phyloP scores from a whole-genome alignment of 208 protist genomes.

The Trichomonas vaginalis region DNA sequence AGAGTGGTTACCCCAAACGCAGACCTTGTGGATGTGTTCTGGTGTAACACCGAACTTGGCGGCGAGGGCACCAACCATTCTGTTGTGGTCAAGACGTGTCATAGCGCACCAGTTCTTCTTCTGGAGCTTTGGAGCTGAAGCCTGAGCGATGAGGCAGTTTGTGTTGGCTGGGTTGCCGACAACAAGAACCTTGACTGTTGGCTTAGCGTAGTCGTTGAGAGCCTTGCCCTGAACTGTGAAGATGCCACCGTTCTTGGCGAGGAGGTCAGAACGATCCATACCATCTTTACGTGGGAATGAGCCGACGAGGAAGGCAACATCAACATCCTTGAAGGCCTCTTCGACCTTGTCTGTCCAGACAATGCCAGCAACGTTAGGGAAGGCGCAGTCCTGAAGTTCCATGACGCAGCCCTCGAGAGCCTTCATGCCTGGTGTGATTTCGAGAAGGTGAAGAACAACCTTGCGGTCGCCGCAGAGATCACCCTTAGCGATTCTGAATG shows the following conservation, averaged over 20 bases:
- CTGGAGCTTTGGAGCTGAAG: constrained; percentile 44
- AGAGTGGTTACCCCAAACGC: constrained; percentile 86
- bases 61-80: constrained; percentile 59
- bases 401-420: constrained; percentile 37
- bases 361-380: constrained; percentile 22
- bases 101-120: constrained; percentile 71
- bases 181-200: constrained; percentile 52
- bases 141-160: constrained; percentile 67
- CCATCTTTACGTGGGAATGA: constrained; percentile 60
- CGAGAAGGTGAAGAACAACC: constrained; percentile 67
- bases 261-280: constrained; percentile 82
- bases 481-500: constrained; percentile 70
- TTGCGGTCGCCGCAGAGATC: constrained; percentile 62
- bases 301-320: constrained; percentile 54
- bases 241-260: constrained; percentile 74
- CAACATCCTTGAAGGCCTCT: constrained; percentile 22
- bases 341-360: neutral
- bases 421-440: constrained; percentile 47
- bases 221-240: constrained; percentile 70
- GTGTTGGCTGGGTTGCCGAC: constrained; percentile 83
- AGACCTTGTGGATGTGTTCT: constrained; percentile 58
- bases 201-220: constrained; percentile 57
- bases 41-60: constrained; percentile 34
- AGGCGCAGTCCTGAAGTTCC: constrained; percentile 44
- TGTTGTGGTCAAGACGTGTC: constrained; percentile 84